A percentile compares a stretch with the other conserved stretches of the same genome.
Conservation (phyloP, 2,329 filamentous ascomycete genomes). For the Penicillium decumbens region DNA sequence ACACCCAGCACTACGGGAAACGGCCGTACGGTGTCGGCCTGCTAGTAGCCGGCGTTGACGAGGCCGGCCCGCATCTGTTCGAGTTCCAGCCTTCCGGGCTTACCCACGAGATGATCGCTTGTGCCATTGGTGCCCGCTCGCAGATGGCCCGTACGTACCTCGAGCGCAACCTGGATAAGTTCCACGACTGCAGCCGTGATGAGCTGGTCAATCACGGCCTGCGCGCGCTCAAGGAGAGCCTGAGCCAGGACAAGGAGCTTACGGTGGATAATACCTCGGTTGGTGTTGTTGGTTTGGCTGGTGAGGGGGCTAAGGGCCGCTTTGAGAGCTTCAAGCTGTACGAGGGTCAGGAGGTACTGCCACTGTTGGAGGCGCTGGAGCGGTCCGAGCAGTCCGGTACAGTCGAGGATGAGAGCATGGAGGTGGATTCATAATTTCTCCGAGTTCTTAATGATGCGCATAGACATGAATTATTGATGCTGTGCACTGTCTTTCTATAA, state of each 20-base stretch:
- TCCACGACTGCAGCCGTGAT: conserved; percentile 70
- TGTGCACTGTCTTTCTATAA: conserved; percentile 9
- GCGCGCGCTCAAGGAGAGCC: conserved; percentile 85
- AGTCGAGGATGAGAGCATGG: conserved; percentile 49
- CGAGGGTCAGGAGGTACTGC: conserved; percentile 80
- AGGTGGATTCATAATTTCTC: conserved; percentile 49
- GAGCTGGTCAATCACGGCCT: conserved; percentile 88
- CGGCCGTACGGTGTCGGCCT: conserved; percentile 93
- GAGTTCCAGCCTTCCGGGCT: conserved; percentile 96
- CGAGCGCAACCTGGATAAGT: conserved; percentile 83
- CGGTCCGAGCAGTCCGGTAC: conserved; percentile 42
- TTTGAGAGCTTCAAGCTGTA: conserved; percentile 83
- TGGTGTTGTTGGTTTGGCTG: conserved; percentile 68
- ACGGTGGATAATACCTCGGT: conserved; percentile 96
- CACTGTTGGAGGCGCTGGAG: conserved; percentile 72
- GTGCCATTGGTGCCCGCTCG: conserved; percentile 89
- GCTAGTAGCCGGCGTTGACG: conserved; percentile 88
- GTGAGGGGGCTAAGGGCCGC: conserved; percentile 49
- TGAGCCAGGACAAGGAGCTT: conserved; percentile 95
- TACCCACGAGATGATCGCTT: conserved; percentile 95
- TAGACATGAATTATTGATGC: conserved; percentile 31
- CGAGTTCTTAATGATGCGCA: conserved; percentile 23
- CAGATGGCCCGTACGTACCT: conserved; percentile 98
- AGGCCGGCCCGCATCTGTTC: conserved; percentile 89
- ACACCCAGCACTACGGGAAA: conserved; percentile 96